Evolutionary conservation across 768 basidiomycete species (phyloP), one percentile per base, ranked within the genome.

Genomic region (Lentinula raphanica): DNA sequence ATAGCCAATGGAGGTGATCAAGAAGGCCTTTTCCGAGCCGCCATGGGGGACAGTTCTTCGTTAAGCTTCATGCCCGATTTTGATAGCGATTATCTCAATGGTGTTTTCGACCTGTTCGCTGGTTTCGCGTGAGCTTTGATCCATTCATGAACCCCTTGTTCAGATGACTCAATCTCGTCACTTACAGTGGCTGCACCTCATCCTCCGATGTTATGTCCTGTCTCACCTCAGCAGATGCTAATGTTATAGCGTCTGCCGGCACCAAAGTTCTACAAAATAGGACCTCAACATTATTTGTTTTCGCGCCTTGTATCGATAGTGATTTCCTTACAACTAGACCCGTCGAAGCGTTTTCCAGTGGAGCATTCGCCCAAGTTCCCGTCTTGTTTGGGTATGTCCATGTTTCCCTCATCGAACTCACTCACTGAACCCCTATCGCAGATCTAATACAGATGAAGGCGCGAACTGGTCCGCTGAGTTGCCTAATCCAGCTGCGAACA

Each of bases 11-110:
- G 72, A 2, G 77, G 77, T 7, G 58, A 75, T 54, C 62, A 70
- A 27, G 63, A 72, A 56, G 69, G 71, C 17, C 68, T 78, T 27
- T 78, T 78, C 64, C 69, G 65, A 11, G 72, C 72, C 15, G 74
- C 73, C 6, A 77, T 78, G 71, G 77, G 73, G 5, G 76, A 77
- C 60, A 77, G 76, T 54, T 75, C 77, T 3, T 74, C 77, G 3
- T 62, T 75, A n/a, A 72, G 66, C 60, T 74, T 67, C 57, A 62
- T 69, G 46, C 74, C 76, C 1, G 45, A 62, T 3, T 74, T 68
- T 61, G 63, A 67, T 39, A 70, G 70, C 50, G 32, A 69, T 1
- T 77, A 74, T 59, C 67, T 69, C 28, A 68, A 74, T 51, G 66
- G 58, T 29, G 65, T 77, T 5, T 78, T 72, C 35, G 56, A 67